phyloP scores from a whole-genome alignment of 352 stramenopile genomes.

The Aphanomyces euteiches region DNA sequence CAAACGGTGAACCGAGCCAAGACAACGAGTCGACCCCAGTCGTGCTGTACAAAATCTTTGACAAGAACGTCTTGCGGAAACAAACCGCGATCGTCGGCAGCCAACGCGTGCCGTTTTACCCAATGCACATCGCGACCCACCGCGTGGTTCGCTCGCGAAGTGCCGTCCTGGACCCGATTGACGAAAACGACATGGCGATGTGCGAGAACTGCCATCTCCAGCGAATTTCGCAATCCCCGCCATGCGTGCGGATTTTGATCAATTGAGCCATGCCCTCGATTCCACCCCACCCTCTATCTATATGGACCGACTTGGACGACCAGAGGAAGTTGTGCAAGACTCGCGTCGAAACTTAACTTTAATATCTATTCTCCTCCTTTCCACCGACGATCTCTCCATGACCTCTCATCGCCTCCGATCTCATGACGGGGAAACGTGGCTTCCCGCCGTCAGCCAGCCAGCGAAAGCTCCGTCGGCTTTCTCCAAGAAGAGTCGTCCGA shows the following conservation, averaged over 20 bases:
- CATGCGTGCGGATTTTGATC: not conserved
- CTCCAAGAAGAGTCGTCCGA: no score
- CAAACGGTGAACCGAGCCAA: no score
- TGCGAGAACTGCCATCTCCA: not conserved
- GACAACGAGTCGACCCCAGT: not conserved
- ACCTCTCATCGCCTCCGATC: no score
- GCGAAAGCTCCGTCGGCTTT: no score
- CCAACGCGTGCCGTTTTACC: not conserved
- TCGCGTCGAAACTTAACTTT: no score
- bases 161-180: not conserved
- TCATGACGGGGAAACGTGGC: no score
- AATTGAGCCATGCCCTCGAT: not conserved
- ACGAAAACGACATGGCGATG: conserved; percentile 6
- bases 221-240: not conserved
- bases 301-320: no score
- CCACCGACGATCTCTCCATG: no score
- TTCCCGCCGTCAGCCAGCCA: no score
- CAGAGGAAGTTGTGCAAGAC: no score
- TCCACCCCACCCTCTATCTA: no score
- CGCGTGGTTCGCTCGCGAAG: not conserved
- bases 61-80: not conserved
- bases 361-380: no score
- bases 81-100: not conserved
- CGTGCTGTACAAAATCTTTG: not conserved
- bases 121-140: not conserved